Conservation (phyloP, 441 rosid species). For the Adansonia rubrostipa region DNA sequence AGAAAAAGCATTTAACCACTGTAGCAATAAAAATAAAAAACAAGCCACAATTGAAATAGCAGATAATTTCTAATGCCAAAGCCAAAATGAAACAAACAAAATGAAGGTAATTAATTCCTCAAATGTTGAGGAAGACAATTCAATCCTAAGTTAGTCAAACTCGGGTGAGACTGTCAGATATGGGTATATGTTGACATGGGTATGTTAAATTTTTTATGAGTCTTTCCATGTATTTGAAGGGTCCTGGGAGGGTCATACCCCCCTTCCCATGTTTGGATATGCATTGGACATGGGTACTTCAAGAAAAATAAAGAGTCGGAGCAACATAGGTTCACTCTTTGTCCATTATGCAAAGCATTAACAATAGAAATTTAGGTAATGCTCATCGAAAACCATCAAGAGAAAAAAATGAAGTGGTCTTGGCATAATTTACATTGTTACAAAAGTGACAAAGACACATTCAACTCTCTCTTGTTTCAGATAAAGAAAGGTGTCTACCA, state of each 20-base stretch:
- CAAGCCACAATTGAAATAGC: background rate
- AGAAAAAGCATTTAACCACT: background rate
- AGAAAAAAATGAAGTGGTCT: too few species aligned
- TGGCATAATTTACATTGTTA: background rate
- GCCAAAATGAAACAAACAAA: background rate
- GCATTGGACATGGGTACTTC: too few species aligned
- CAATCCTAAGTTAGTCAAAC: too few species aligned
- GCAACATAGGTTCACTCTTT: background rate
- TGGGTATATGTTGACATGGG: too few species aligned
- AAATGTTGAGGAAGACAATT: background rate
- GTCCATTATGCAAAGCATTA: background rate
- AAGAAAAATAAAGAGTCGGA: too few species aligned
- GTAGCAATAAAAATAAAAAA: background rate
- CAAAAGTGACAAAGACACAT: background rate
- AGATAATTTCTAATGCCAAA: background rate
- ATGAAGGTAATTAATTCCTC: background rate
- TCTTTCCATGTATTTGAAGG: too few species aligned
- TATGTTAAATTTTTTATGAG: too few species aligned
- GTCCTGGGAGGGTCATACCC: too few species aligned
- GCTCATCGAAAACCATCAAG: background rate
- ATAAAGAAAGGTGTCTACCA: background rate
- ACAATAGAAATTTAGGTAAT: constrained; percentile 2
- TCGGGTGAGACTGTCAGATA: too few species aligned
- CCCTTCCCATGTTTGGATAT: too few species aligned
- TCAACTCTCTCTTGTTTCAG: background rate